Conservation (phyloP, 768 basidiomycete genomes). For the Suillus occidentalis region DNA sequence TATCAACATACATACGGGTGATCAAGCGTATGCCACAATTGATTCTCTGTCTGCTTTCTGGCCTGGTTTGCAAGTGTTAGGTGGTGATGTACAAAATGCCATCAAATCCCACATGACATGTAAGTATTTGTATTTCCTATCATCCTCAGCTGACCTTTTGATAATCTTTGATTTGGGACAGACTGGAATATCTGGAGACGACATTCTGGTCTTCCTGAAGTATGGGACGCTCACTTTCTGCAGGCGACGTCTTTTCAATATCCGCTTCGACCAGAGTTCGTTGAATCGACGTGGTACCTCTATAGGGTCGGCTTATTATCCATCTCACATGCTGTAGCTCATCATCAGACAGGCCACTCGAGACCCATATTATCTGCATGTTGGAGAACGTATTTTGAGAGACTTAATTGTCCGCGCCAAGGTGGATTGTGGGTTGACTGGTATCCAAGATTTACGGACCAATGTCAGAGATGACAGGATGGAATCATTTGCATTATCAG, state of each 20-base stretch:
- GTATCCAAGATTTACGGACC: constrained; percentile 75
- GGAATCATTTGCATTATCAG: constrained; percentile 95
- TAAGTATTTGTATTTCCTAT: constrained; percentile 41
- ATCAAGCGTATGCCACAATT: constrained; percentile 72
- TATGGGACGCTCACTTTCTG: constrained; percentile 79
- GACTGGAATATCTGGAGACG: constrained; percentile 94
- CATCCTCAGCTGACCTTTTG: not conserved
- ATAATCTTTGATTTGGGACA: constrained; percentile 28
- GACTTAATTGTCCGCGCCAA: constrained; percentile 76
- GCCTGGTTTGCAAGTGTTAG: constrained; percentile 91
- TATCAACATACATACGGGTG: constrained; percentile 79
- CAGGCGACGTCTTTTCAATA: constrained; percentile 76
- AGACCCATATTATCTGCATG: constrained; percentile 89
- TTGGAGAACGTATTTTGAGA: constrained; percentile 79
- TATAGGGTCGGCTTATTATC: constrained; percentile 60
- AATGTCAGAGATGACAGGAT: constrained; percentile 88
- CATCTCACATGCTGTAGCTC: constrained; percentile 7
- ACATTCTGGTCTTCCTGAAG: constrained; percentile 87
- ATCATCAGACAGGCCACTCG: constrained; percentile 69
- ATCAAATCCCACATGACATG: constrained; percentile 91
- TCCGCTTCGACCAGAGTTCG: constrained; percentile 86
- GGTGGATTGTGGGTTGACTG: constrained; percentile 84
- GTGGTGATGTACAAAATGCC: constrained; percentile 84
- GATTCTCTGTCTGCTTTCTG: constrained; percentile 97
- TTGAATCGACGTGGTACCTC: constrained; percentile 96